Evolutionary conservation across 805 yeast species (phyloP), one percentile per base, ranked within the genome.

Genomic region (Saccharomyces paradoxus): DNA sequence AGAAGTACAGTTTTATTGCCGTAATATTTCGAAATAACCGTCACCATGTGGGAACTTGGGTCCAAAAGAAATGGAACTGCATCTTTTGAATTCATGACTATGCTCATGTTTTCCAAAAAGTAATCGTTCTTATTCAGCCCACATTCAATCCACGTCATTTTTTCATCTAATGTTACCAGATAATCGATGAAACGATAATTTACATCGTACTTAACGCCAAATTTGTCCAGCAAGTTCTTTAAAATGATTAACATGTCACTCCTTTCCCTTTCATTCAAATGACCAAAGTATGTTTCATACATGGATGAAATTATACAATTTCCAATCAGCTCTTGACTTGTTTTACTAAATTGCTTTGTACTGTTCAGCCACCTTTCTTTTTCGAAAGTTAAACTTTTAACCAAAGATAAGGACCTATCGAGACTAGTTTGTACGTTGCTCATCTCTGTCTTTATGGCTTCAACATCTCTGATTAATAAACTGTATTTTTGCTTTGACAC

Each of bases 381-480:
- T 66, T 91, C 98, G 1, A 69, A 67, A 0, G 84, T 77, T 57
- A 91, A 74, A 59, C 81, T 82, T 4, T 81, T 83, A 30, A 91
- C 71, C 46, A 92, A 73, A 12, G 73, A 65, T 55, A 79, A 69
- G 55, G 96, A 86, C 46, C 96, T 74, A 1, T 65, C 69, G 1
- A 89, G 86, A 56, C 82, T 87, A 1, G 50, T 52, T 55, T 82
- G 81, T 8, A 89, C 92, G 1, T 63, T 60, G 2, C 67, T 66
- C 85, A 91, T 86, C 63, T 89, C 92, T 1, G 73, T 61, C 66
- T 87, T 91, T 47, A 90, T 82, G 31, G 74, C 71, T 65, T 92
- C 97, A 1, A 88, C 78, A 41, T 88, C 91, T 56, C 96, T 74
- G 31, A 92, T 89, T n/a, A 86, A 71, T 13, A 70, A 72, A 47